Conservation (phyloP, 345 rosid species). For the Raphanus sativus region DNA sequence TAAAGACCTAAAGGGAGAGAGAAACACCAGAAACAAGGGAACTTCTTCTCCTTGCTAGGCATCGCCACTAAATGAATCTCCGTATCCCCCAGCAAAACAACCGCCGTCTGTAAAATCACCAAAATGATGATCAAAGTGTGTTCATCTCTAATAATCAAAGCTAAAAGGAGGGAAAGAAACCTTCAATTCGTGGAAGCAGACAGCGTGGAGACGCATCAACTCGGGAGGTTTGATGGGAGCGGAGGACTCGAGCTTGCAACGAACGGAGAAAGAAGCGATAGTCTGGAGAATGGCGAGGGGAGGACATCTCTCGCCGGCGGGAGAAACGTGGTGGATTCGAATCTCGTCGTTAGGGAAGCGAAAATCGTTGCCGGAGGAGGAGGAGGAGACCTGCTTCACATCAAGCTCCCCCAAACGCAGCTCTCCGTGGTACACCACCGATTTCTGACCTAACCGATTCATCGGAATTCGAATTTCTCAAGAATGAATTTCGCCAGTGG, state of each 20-base stretch:
- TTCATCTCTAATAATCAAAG: background rate
- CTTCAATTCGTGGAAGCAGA: constrained; percentile 87
- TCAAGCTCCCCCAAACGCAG: constrained; percentile 79
- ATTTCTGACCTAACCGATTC: constrained; percentile 84
- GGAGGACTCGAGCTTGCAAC: constrained; percentile 89
- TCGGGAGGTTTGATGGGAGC: constrained; percentile 55
- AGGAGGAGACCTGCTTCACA: constrained; percentile 41
- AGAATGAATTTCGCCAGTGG: constrained; percentile 4
- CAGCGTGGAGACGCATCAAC: constrained; percentile 83
- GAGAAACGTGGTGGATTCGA: constrained; percentile 78
- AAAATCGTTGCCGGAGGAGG: constrained; percentile 47
- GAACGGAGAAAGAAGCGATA: constrained; percentile 72
- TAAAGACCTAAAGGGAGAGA: constrained; percentile 70
- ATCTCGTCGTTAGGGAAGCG: constrained; percentile 89
- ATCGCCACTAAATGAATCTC: constrained; percentile 97
- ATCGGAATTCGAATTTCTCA: constrained; percentile 33
- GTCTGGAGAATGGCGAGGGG: constrained; percentile 90
- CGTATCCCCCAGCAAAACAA: constrained; percentile 73
- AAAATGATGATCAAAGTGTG: background rate
- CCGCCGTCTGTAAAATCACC: constrained; percentile 65
- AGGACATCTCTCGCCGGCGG: constrained; percentile 78
- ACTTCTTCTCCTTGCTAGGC: constrained; percentile 98
- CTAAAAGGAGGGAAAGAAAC: constrained; percentile 30
- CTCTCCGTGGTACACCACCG: constrained; percentile 81
- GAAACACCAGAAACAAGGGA: constrained; percentile 98